A percentile compares a stretch with the other conserved stretches of the same genome.
These are phyloP conservation scores for Sporothrix sp. DNA, from an alignment of 2,329 filamentous ascomycete genomes.

Conservation along the genomic window DNA sequence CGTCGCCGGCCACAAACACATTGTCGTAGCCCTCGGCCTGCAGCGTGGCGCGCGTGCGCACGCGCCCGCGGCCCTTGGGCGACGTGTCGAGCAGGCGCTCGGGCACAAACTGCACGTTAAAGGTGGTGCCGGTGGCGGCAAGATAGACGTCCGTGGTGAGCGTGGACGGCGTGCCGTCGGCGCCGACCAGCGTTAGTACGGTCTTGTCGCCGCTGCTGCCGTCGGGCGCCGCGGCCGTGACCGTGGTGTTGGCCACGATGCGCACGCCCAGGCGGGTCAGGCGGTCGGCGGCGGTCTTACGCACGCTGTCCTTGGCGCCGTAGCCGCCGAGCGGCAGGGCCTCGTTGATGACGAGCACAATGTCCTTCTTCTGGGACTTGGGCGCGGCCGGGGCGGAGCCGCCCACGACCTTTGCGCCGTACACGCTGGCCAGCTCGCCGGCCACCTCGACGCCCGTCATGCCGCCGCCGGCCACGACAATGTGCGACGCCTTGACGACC, in stretches of 20 bases:
- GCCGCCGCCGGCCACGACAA: constrained; percentile 44
- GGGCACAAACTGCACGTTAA: constrained; percentile 31
- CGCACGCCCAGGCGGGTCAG: constrained; percentile 30
- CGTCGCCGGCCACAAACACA: constrained; percentile 25
- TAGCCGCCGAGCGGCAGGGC: constrained; percentile 29
- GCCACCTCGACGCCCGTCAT: constrained; percentile 41
- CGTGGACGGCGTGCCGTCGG: constrained; percentile 7
- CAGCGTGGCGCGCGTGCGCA: constrained; percentile 20
- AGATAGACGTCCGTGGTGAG: constrained; percentile 29
- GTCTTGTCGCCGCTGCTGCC: background rate
- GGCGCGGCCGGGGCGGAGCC: background rate
- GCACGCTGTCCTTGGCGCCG: constrained; percentile 27
- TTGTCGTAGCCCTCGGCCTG: constrained; percentile 22
- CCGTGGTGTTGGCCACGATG: constrained; percentile 30
- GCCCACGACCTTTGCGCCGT: constrained; percentile 23
- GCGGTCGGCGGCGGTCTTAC: constrained; percentile 29
- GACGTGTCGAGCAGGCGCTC: constrained; percentile 20
- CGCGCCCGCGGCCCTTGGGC: constrained; percentile 12
- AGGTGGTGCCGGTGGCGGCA: constrained; percentile 35
- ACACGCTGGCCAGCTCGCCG: constrained; percentile 42
- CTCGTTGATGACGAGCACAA: constrained; percentile 34
- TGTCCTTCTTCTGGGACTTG: constrained; percentile 29
- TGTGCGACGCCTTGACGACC: constrained; percentile 34
- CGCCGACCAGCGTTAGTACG: constrained; percentile 1
- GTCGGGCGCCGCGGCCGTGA: constrained; percentile 20